Percentiles rank a stretch among this genome's conserved stretches.
Conservation (phyloP, 306 rosid species). For the Casuarina glauca region DNA sequence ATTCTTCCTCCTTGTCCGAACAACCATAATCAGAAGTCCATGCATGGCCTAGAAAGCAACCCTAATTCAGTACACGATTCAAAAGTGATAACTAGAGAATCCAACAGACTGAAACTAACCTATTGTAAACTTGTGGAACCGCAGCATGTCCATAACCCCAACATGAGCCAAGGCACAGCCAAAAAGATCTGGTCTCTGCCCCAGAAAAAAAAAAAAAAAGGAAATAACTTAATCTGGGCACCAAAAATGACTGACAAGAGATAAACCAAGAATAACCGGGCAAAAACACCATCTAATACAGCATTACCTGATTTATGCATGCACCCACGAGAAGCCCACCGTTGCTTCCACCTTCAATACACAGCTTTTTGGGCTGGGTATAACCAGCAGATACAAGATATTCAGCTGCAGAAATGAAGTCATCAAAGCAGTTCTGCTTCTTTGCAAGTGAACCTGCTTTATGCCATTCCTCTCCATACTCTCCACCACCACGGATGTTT, state of each 20-base stretch:
- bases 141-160: conserved; percentile 98
- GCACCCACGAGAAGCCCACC: conserved; percentile 97
- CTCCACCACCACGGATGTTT: conserved; percentile 98
- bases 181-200: conserved; percentile 90
- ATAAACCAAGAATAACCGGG: conserved; percentile 10
- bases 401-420: conserved; percentile 89
- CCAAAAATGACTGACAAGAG: background rate
- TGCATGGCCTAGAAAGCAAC: conserved; percentile 71
- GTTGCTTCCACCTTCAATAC: conserved; percentile 96
- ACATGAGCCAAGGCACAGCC: conserved; percentile 97
- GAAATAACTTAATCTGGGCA: background rate
- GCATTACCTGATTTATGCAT: conserved; percentile 80
- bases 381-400: conserved; percentile 80
- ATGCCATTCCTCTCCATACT: conserved; percentile 99
- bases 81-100: conserved; percentile 4
- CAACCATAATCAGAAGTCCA: conserved; percentile 94
- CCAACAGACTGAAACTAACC: conserved; percentile 49
- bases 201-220: background rate
- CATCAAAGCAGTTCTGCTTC: conserved; percentile 95
- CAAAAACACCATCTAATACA: background rate
- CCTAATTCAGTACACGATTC: conserved; percentile 17
- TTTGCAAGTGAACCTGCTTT: conserved; percentile 86
- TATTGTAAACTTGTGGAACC: conserved; percentile 92
- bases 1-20: conserved; percentile 88
- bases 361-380: conserved; percentile 77